Percentiles rank a stretch among this genome's conserved stretches.
phyloP scores from a whole-genome alignment of 2,329 filamentous ascomycete species.

The Pseudocercospora cruenta region DNA sequence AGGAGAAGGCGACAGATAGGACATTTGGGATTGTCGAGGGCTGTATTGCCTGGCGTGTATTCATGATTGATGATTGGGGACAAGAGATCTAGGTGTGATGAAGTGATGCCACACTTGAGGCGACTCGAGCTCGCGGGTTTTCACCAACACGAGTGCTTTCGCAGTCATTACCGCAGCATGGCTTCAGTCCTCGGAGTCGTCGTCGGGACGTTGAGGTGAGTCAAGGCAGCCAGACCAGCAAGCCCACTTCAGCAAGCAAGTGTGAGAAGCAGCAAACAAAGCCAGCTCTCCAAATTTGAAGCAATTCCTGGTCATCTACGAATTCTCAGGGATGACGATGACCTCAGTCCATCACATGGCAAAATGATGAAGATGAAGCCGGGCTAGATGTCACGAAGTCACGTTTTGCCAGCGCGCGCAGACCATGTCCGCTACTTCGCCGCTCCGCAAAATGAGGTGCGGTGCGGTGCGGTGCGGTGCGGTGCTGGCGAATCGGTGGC shows the following conservation, averaged over 20 bases:
- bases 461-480: constrained; percentile 2
- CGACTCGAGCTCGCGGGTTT: too few species aligned
- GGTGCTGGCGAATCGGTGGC: constrained; percentile 11
- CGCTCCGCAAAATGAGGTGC: constrained; percentile 7
- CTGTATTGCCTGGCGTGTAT: constrained; percentile 85
- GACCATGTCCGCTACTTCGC: constrained; percentile 1
- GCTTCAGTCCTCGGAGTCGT: neutral
- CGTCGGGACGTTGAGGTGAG: neutral
- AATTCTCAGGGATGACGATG: neutral
- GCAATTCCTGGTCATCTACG: neutral
- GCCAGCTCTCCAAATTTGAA: neutral
- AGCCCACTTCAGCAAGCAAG: neutral
- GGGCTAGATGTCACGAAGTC: neutral
- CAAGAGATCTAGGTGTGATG: too few species aligned
- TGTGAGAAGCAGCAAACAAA: neutral
- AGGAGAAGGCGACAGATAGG: constrained; percentile 83
- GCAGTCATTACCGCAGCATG: neutral
- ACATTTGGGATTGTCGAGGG: constrained; percentile 73
- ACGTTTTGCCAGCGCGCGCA: neutral
- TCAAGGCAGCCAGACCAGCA: neutral
- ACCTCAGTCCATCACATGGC: constrained; percentile 3
- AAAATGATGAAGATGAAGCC: neutral
- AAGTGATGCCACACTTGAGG: neutral
- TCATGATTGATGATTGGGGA: constrained; percentile 61
- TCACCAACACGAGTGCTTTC: neutral